Conservation (phyloP, 805 yeast species). For the Metschnikowia corniflorae region DNA sequence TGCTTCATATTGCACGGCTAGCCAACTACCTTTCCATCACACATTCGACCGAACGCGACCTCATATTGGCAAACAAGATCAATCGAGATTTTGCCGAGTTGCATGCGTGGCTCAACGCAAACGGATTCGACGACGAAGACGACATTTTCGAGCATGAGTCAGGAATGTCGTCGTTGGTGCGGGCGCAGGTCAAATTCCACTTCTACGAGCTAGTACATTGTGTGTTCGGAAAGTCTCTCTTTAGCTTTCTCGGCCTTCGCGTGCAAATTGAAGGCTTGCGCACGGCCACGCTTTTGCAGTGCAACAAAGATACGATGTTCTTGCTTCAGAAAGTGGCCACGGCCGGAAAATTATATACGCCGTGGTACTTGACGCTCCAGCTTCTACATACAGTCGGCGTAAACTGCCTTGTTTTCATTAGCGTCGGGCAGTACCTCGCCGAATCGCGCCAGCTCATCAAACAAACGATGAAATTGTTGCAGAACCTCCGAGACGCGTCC, state of each 20-base stretch:
- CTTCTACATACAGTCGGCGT: conserved; percentile 45
- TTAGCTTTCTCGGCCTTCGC: conserved; percentile 32
- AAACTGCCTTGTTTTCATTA: conserved; percentile 38
- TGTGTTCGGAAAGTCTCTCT: conserved; percentile 34
- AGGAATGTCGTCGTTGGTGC: conserved; percentile 20
- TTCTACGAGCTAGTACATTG: conserved; percentile 35
- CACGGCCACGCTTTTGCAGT: conserved; percentile 27
- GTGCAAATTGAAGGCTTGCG: conserved; percentile 30
- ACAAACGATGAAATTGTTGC: conserved; percentile 24
- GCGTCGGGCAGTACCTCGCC: conserved; percentile 34
- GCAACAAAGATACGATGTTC: conserved; percentile 28
- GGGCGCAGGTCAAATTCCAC: conserved; percentile 37
- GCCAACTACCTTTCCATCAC: conserved; percentile 35
- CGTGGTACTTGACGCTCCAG: conserved; percentile 52
- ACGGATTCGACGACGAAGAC: conserved; percentile 30
- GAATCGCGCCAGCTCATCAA: conserved; percentile 25
- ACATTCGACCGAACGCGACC: conserved; percentile 23
- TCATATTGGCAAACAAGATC: conserved; percentile 29
- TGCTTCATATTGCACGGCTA: conserved; percentile 42
- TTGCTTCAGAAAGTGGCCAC: conserved; percentile 28
- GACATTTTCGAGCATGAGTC: conserved; percentile 8
- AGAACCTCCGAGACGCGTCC: conserved; percentile 25
- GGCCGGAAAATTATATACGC: conserved; percentile 32
- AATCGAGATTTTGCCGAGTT: conserved; percentile 29
- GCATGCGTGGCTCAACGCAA: conserved; percentile 30